A percentile compares a stretch with the other conserved stretches of the same genome.
Evolutionary conservation across 169 alveolate species (phyloP).

Genomic region (Plasmodium cynomolgi): DNA sequence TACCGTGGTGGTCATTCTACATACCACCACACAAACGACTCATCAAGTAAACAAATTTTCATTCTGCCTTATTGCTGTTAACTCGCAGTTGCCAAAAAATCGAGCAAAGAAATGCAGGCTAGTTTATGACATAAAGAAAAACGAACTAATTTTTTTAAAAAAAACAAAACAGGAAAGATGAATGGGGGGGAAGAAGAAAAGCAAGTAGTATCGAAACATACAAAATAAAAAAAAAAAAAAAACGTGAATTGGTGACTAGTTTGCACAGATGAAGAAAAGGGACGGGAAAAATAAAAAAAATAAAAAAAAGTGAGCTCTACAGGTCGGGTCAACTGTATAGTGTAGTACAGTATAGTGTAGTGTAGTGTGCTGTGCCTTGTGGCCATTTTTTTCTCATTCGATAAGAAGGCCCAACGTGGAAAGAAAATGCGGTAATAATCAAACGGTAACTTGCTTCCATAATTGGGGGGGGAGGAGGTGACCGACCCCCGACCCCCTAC

Average conservation of each 20-base stretch:
- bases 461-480: too few species aligned
- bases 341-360: too few species aligned
- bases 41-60: not conserved
- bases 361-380: too few species aligned
- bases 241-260: not conserved
- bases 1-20: too few species aligned
- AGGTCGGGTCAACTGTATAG: not conserved
- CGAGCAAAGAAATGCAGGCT: constrained; percentile 69
- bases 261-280: not conserved
- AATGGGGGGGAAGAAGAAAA: not conserved
- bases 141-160: constrained; percentile 67
- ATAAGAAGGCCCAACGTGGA: not conserved
- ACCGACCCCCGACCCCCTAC: too few species aligned
- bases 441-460: not conserved
- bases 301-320: not conserved
- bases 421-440: not conserved
- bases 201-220: not conserved
- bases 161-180: constrained; percentile 12
- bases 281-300: not conserved
- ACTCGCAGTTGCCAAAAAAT: constrained; percentile 51
- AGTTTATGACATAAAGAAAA: constrained; percentile 38
- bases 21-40: not conserved
- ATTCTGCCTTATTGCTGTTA: not conserved
- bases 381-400: too few species aligned
- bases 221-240: not conserved